These are phyloP conservation scores for Daedaleopsis sinensis DNA, from an alignment of 768 basidiomycete species.

Conservation along the genomic window DNA sequence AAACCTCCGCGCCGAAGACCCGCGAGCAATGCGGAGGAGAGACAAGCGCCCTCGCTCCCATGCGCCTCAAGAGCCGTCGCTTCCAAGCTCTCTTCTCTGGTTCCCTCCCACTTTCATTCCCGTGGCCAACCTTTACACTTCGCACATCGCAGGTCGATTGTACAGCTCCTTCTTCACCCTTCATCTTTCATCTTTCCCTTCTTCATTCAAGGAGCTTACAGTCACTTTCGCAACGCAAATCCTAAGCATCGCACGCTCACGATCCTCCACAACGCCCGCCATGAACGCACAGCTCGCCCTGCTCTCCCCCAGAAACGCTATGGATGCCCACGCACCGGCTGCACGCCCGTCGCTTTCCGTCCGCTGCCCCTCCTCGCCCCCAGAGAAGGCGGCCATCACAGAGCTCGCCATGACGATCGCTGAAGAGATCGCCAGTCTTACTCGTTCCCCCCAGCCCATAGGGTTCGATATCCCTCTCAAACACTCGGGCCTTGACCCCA, in stretches of 20 bases:
- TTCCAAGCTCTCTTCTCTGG: neutral
- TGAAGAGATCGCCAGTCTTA: conserved; percentile 35
- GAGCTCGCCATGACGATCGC: conserved; percentile 37
- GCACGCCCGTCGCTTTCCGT: conserved; percentile 24
- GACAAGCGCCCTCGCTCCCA: no score
- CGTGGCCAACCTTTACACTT: conserved; percentile 18
- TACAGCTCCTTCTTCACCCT: conserved; percentile 18
- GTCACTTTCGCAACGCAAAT: conserved; percentile 22
- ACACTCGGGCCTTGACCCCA: conserved; percentile 36
- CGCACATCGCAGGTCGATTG: conserved; percentile 27
- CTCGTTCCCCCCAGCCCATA: conserved; percentile 31
- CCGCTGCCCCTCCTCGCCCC: conserved; percentile 10
- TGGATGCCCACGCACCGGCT: conserved; percentile 17
- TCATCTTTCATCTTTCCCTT: neutral
- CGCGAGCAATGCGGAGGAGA: conserved; percentile 12
- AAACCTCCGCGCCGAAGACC: conserved; percentile 1
- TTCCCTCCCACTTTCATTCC: conserved; percentile 20
- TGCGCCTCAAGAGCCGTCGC: conserved; percentile 13
- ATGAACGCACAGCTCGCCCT: conserved; percentile 31
- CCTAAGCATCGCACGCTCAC: conserved; percentile 20
- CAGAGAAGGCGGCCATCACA: conserved; percentile 18
- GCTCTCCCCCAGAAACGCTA: conserved; percentile 25
- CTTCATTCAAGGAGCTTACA: conserved; percentile 20
- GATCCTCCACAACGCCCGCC: conserved; percentile 19
- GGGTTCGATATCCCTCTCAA: conserved; percentile 36